Conservation (phyloP, 2,329 filamentous ascomycete species). For the Chaetomium sp. region DNA sequence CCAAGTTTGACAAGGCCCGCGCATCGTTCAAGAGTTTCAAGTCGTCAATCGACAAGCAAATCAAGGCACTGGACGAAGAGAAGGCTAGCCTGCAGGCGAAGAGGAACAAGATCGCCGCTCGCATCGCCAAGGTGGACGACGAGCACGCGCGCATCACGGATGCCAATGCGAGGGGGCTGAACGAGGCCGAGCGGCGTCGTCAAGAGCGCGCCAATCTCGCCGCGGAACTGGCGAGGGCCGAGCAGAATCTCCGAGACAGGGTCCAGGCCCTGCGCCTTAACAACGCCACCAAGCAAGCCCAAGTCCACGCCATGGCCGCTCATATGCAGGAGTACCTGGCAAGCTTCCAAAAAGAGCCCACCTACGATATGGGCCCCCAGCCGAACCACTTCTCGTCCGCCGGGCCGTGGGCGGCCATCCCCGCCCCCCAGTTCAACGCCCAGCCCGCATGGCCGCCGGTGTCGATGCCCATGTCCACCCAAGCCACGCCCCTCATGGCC, state of each 20-base stretch:
- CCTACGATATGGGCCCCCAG: slow-evolving; percentile 40
- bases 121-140: slow-evolving; percentile 71
- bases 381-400: slow-evolving; percentile 29
- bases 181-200: slow-evolving; percentile 62
- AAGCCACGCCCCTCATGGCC: slow-evolving; percentile 36
- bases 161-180: slow-evolving; percentile 66
- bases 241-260: slow-evolving; percentile 48
- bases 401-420: slow-evolving; percentile 31
- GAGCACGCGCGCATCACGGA: slow-evolving; percentile 71
- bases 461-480: slow-evolving; percentile 40
- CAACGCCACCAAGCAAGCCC: slow-evolving; percentile 46
- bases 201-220: slow-evolving; percentile 54
- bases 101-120: slow-evolving; percentile 70
- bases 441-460: slow-evolving; percentile 43
- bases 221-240: slow-evolving; percentile 49
- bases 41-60: slow-evolving; percentile 61
- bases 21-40: slow-evolving; percentile 61
- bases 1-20: slow-evolving; percentile 61
- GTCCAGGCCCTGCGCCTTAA: slow-evolving; percentile 43
- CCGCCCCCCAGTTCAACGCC: slow-evolving; percentile 43
- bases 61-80: slow-evolving; percentile 66
- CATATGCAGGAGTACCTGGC: slow-evolving; percentile 47
- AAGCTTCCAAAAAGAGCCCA: slow-evolving; percentile 46
- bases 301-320: slow-evolving; percentile 42
- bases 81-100: slow-evolving; percentile 65